These are phyloP conservation scores for Fusarium keratoplasticum DNA, from an alignment of 2,329 filamentous ascomycete species.

Conservation along the genomic window DNA sequence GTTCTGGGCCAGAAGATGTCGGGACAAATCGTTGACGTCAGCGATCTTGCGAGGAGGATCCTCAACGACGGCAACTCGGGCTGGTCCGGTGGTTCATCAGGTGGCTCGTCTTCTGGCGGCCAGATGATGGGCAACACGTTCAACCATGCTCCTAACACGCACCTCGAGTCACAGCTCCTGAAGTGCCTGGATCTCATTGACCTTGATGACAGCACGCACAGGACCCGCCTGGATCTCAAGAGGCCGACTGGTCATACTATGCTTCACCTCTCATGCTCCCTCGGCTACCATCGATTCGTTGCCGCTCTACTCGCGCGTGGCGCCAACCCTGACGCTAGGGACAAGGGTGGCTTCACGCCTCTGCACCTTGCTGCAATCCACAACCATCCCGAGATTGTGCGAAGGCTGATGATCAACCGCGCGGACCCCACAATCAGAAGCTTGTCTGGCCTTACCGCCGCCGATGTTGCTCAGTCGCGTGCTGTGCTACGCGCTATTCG, in stretches of 20 bases:
- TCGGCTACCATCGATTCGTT: conserved; percentile 81
- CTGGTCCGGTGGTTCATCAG: conserved; percentile 59
- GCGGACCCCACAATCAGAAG: conserved; percentile 79
- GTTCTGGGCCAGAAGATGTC: conserved; percentile 74
- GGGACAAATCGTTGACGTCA: conserved; percentile 70
- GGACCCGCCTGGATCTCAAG: conserved; percentile 74
- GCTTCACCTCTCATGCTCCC: conserved; percentile 81
- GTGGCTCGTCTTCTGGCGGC: conserved; percentile 56
- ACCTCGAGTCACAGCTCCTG: conserved; percentile 76
- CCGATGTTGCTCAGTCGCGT: conserved; percentile 76
- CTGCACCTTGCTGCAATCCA: conserved; percentile 85
- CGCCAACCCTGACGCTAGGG: conserved; percentile 79
- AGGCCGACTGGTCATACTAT: conserved; percentile 79
- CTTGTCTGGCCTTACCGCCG: conserved; percentile 75
- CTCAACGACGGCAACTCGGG: conserved; percentile 60
- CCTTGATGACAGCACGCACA: conserved; percentile 77
- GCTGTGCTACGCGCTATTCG: conserved; percentile 73
- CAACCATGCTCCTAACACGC: conserved; percentile 57
- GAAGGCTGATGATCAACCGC: conserved; percentile 77
- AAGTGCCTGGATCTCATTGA: conserved; percentile 83
- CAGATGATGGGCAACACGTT: conserved; percentile 56
- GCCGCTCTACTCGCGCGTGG: conserved; percentile 81
- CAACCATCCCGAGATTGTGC: conserved; percentile 79
- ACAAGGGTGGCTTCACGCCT: conserved; percentile 84
- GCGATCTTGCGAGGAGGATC: conserved; percentile 71